Evolutionary conservation across 495 filamentous ascomycete genomes (phyloP).

Genomic region (Pyrenula massariospora): DNA sequence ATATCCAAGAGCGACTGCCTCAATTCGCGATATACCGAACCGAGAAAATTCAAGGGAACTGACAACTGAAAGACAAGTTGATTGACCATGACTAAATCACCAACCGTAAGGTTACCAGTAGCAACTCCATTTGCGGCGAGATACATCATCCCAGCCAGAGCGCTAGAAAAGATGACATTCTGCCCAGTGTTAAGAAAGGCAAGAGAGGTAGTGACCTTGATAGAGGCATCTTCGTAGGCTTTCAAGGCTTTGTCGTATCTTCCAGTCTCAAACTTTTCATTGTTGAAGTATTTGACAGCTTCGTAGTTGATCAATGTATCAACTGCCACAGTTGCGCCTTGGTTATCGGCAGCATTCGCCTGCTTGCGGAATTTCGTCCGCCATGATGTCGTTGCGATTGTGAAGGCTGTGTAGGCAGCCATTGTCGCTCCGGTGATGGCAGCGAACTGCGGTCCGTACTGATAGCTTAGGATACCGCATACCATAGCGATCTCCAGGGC

Average conservation of each 20-base stretch:
- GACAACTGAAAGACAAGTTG: constrained; percentile 97
- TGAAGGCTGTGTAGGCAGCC: constrained; percentile 88
- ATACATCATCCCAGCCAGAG: constrained; percentile 97
- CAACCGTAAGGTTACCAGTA: constrained; percentile 71
- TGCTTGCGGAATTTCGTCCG: constrained; percentile 89
- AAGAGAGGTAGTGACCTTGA: constrained; percentile 90
- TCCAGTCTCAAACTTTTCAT: constrained; percentile 84
- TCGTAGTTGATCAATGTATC: constrained; percentile 98
- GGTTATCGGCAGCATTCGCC: constrained; percentile 93
- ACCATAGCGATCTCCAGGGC: constrained; percentile 90
- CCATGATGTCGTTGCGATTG: constrained; percentile 91
- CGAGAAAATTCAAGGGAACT: constrained; percentile 90
- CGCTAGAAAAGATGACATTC: constrained; percentile 91
- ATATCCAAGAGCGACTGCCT: constrained; percentile 91
- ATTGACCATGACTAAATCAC: constrained; percentile 96
- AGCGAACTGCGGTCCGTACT: constrained; percentile 85
- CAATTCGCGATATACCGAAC: constrained; percentile 90
- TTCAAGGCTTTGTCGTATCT: constrained; percentile 82
- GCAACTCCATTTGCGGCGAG: constrained; percentile 82
- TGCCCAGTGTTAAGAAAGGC: constrained; percentile 96
- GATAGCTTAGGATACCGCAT: constrained; percentile 87
- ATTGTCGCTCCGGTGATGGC: constrained; percentile 85
- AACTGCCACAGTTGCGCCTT: constrained; percentile 86
- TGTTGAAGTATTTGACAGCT: constrained; percentile 99
- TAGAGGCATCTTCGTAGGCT: constrained; percentile 83